Base-by-base conservation (phyloP, 2,329 filamentous ascomycete genomes). In the Penicillium italicum region DNA sequence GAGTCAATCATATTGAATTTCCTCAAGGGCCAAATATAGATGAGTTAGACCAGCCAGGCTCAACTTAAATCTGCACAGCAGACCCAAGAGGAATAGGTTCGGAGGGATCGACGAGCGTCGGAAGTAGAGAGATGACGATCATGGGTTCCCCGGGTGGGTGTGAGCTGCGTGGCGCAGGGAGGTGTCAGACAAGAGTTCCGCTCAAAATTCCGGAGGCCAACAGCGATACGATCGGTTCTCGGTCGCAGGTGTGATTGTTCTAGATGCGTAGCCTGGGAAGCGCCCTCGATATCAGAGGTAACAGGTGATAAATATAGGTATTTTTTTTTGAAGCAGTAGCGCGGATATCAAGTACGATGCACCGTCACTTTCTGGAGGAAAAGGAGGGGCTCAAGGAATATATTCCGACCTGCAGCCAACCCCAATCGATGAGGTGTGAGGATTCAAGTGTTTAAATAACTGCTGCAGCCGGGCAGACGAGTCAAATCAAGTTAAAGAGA, bases 1-100 rank as follows among this genome's bases (percentile, higher is more conserved):
- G 71, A 57, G 50, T 71, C 64, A 55, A 74, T 72, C 73, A 76
- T 76, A 44, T 66, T 63, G 58, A 59, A 57, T 55, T 62, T 55
- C 56, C 58, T 63, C 61, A 47, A 59, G 50, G 42, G 38, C 48
- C 54, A 50, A 44, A 16, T 58, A 50, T 44, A 45, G 34, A 42
- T 61, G 58, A 62, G 59, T 60, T 54, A 62, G 61, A 47, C 58
- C 61, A 64, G 62, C 62, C 61, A 62, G 57, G 47, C 56, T 65
- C 62, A 57, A 57, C 55, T 45, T 67, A 65, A 65, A 70, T 70
- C 67, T 62, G 69, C 69, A 60, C 68, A 70, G 69, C 68, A 69
- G 68, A 71, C 56, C 43, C 42, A 56, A 50, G 54, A 43, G 59
- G 58, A 43, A 53, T 54, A 41, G 42, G 44, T 62, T 59, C 46